Base-by-base conservation (phyloP, 2,329 filamentous ascomycete species). In the Ploettnerulaceae sp. region DNA sequence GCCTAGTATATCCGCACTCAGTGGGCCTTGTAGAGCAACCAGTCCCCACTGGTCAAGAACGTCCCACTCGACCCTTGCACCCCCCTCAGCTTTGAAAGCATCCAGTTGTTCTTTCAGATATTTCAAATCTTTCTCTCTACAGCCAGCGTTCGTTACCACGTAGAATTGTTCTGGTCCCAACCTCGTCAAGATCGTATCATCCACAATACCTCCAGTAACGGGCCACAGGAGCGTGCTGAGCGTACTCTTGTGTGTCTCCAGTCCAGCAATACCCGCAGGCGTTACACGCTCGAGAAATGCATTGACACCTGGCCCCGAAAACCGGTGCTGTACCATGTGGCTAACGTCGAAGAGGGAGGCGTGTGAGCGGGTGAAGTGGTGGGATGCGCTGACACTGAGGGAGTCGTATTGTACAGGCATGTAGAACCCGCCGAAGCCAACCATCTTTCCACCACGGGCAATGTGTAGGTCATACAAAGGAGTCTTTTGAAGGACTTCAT, bases 261-360 rank as follows among this genome's bases (percentile, higher is more conserved):
- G 76, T 25, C 73, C 71, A 37, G 75, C 72, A 40, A 93, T 73
- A 34, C 81, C 80, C 9, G 84, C 82, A 0, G 93, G 93, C 0
- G 90, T 95, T 51, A 98, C 73, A 55, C 73, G 81, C 72, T 95
- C 82, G 26, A 98, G 77, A 64, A 97, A 93, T 4, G 79, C 78
- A 20, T 84, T 76, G 4, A 88, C 90, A 25, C 86, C 86, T 5
- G 88, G 81, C 0, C 93, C 93, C 41, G 79, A 79, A 64, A 98
- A 81, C 56, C 82, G 77, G 67, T 95, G 89, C 71, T 95, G 90
- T 53, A 84, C 89, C 91, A 97, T 97, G 71, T 97, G 93, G 65
- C 85, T 85, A 45, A 97, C 93, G 67, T 98, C 93, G 64, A 98
- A 98, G 54, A 98, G 71, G 54, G 89, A 95, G 48, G 88, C 86